Percentiles rank a stretch among this genome's conserved stretches.
Conservation (phyloP, 1,284 basidiomycete genomes). For the Marasmius oreades region DNA sequence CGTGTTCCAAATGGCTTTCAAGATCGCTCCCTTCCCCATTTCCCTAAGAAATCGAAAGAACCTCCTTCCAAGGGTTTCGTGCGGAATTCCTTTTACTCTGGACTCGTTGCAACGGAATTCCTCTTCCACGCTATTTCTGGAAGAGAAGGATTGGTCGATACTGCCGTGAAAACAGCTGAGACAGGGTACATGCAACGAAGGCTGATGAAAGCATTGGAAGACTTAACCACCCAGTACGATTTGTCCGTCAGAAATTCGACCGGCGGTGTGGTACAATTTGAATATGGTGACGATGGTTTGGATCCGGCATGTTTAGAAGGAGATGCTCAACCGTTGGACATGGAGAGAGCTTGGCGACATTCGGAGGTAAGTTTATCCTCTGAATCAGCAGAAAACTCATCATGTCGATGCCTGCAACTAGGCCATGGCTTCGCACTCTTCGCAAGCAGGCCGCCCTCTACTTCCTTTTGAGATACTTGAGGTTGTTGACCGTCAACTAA, state of each 20-base stretch:
- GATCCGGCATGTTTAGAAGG: conserved; percentile 96
- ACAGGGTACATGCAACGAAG: conserved; percentile 99
- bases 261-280: conserved; percentile 97
- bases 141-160: conserved; percentile 98
- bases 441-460: conserved; percentile 50
- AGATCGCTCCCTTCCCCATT: conserved; percentile 97
- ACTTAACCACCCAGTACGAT: conserved; percentile 96
- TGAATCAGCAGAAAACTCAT: conserved; percentile 1
- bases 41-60: conserved; percentile 96
- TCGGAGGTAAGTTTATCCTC: conserved; percentile 54
- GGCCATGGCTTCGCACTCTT: conserved; percentile 56
- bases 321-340: conserved; percentile 90
- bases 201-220: conserved; percentile 98
- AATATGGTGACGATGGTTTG: conserved; percentile 95
- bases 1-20: conserved; percentile 99
- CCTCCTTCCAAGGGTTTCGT: conserved; percentile 99
- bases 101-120: conserved; percentile 95
- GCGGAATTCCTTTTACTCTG: conserved; percentile 94
- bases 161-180: conserved; percentile 99
- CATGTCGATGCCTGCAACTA: conserved; percentile 25
- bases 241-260: conserved; percentile 94
- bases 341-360: conserved; percentile 86
- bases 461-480: conserved; percentile 88
- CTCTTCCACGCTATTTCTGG: conserved; percentile 99
- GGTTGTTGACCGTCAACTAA: conserved; percentile 65